phyloP scores from a whole-genome alignment of 495 filamentous ascomycete species.

The Penicillium diatomitis region DNA sequence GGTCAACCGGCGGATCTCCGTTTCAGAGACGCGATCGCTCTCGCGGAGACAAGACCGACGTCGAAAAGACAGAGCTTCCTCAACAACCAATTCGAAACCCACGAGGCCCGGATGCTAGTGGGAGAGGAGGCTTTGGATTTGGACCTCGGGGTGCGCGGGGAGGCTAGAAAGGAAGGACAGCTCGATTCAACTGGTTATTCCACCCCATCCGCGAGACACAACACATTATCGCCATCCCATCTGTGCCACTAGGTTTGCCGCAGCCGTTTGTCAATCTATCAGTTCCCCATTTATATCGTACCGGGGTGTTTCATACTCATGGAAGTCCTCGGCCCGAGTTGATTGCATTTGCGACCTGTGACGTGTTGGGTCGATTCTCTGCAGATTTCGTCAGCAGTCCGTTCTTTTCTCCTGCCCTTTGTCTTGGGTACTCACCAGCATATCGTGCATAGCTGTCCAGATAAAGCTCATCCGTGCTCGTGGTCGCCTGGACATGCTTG shows the following conservation, averaged over 20 bases:
- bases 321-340: constrained; percentile 48
- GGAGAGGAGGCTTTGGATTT: constrained; percentile 64
- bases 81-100: constrained; percentile 57
- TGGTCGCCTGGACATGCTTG: constrained; percentile 66
- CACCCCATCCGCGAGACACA: background rate
- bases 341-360: constrained; percentile 48
- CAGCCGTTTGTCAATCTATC: no score
- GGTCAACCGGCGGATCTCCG: constrained; percentile 42
- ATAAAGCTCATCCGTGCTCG: constrained; percentile 65
- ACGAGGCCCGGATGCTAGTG: constrained; percentile 65
- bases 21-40: constrained; percentile 42
- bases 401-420: background rate
- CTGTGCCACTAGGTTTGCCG: no score
- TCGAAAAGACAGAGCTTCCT: constrained; percentile 36
- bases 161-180: constrained; percentile 15
- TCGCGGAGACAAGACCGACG: constrained; percentile 26
- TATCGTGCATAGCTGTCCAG: constrained; percentile 62
- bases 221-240: background rate
- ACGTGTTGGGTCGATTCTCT: constrained; percentile 55
- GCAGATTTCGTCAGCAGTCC: constrained; percentile 8
- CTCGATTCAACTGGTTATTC: no score
- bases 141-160: constrained; percentile 38
- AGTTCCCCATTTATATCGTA: no score
- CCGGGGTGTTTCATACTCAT: constrained; percentile 5
- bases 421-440: constrained; percentile 40